Evolutionary conservation across 306 rosid genomes (phyloP).

Genomic region (Corylus heterophylla): DNA sequence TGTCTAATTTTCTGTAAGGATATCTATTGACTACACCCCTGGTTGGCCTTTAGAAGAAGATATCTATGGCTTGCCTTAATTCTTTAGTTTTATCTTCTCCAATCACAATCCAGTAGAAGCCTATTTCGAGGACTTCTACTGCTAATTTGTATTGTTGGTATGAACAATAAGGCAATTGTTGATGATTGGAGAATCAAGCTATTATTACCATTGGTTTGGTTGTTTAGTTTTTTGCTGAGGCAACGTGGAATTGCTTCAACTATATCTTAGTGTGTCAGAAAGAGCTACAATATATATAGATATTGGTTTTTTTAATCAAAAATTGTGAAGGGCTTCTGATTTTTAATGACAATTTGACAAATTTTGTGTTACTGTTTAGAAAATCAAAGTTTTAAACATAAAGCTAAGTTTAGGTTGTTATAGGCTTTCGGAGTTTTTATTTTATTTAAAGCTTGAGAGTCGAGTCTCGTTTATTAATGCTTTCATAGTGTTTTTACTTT

Average conservation of each 20-base stretch:
- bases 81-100: conserved; percentile 30
- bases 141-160: conserved; percentile 86
- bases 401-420: too few species aligned
- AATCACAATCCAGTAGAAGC: conserved; percentile 56
- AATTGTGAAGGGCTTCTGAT: too few species aligned
- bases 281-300: conserved; percentile 47
- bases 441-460: too few species aligned
- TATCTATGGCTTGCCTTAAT: conserved; percentile 24
- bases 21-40: neutral
- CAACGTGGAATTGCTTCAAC: conserved; percentile 70
- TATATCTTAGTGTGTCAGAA: conserved; percentile 75
- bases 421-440: too few species aligned
- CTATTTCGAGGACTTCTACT: conserved; percentile 75
- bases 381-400: too few species aligned
- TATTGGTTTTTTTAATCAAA: neutral
- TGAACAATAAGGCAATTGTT: conserved; percentile 92
- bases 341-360: too few species aligned
- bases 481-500: too few species aligned
- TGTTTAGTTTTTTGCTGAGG: conserved; percentile 68
- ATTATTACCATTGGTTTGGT: conserved; percentile 71
- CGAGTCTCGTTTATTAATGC: too few species aligned
- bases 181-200: conserved; percentile 98
- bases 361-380: too few species aligned
- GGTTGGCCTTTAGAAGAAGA: conserved; percentile 5
- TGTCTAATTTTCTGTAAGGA: neutral